Base-by-base conservation (phyloP, 2,329 filamentous ascomycete species). In the Fusarium guadeloupense region DNA sequence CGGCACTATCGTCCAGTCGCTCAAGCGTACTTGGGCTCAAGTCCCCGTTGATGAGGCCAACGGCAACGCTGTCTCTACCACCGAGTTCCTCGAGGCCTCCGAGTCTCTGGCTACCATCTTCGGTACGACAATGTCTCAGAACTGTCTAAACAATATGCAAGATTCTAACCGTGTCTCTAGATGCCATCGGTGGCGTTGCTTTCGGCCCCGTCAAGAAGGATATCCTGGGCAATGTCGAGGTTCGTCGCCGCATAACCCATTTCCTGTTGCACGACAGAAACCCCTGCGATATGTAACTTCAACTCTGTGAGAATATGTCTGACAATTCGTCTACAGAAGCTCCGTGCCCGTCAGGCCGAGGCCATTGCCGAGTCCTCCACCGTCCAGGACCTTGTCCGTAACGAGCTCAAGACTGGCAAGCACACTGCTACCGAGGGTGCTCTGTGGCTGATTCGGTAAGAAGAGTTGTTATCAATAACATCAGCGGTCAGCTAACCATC, bases 171-270 rank as follows among this genome's bases (percentile, higher is more conserved):
- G 4, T 14, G 4, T 58, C 41, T 13, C 19, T 31, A 89, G 87
- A 89, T 74, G 77, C 83, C 52, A 81, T 90, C 46, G 87, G 87
- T 59, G 83, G 85, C 38, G 85, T 90, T 28, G 93, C 93, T 64
- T 98, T 99, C 80, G 87, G 83, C 49, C 90, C 92, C 21, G 94
- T 98, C 74, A 97, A 97, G 85, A 90, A 80, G 68, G 95, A 99
- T 78, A 91, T 99, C 81, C 77, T 86, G 42, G 91, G 91, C 75
- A 99, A 99, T 80, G 85, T 98, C 80, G 93, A 93, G 85, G 92
- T 95, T 76, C 63, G 74, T 68, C 9, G 33, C 25, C 9, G 19
- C 41, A 40, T 42, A 6, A 21, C 39, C 25, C 38, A 16, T 26
- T 39, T 38, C n/a, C 31, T 10, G 16, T 51, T 10, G 51, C 50